Evolutionary conservation across 2,329 filamentous ascomycete genomes (phyloP).

Genomic region (Beauveria pseudobassiana): DNA sequence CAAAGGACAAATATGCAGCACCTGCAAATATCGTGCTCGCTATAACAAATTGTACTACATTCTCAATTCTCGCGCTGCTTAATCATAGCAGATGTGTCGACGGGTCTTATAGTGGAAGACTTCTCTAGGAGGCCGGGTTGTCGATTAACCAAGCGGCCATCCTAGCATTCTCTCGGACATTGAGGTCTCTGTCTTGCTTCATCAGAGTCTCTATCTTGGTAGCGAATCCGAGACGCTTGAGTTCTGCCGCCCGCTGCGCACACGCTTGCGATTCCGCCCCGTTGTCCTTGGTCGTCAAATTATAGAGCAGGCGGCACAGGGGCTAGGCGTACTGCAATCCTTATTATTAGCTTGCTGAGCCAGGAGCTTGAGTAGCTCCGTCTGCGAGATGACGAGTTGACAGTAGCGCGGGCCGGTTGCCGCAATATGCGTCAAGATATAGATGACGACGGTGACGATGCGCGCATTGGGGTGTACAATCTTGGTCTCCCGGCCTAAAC

Average conservation of each 20-base stretch:
- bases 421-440: conserved; percentile 80
- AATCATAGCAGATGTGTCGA: not conserved
- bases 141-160: conserved; percentile 68
- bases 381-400: conserved; percentile 69
- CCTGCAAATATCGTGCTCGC: not conserved
- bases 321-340: conserved; percentile 63
- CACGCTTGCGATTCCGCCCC: conserved; percentile 58
- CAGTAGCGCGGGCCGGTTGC: conserved; percentile 74
- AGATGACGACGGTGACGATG: conserved; percentile 71
- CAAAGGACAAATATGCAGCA: not conserved
- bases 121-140: conserved; percentile 21
- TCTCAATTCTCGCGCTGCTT: not conserved
- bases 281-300: conserved; percentile 78
- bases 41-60: not conserved
- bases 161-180: conserved; percentile 79
- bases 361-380: conserved; percentile 64
- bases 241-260: conserved; percentile 56
- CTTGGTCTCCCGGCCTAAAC: conserved; percentile 33
- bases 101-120: not conserved
- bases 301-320: conserved; percentile 79
- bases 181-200: conserved; percentile 64
- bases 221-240: conserved; percentile 66
- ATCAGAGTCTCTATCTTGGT: conserved; percentile 54
- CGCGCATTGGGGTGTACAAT: conserved; percentile 54
- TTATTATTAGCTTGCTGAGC: conserved; percentile 66